Base-by-base conservation (phyloP, 345 rosid species). In the Dipteronia sinensis region DNA sequence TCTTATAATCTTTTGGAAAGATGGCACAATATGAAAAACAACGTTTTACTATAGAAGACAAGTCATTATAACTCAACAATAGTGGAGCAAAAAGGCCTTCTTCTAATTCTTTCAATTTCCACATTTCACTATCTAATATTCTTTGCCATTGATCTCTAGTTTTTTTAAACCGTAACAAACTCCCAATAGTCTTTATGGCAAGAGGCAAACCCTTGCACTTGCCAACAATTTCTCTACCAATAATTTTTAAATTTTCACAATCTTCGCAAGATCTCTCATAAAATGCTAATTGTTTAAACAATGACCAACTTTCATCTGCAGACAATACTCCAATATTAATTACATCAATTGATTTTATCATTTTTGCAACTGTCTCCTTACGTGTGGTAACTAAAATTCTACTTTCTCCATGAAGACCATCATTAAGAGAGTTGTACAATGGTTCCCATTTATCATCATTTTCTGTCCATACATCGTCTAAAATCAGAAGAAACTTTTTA, bases 401-500 rank as follows among this genome's bases (percentile, higher is more conserved):
- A 47, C 82, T 74, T 6, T 74, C 78, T 3, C 58, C 7, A 53
- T 59, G 23, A 8, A 38, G 2, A 17, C 46, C 78, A 19, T n/a
- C 3, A 5, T 44, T 69, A 3, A 74, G 25, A 40, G 55, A 62
- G 19, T 17, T 9, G 0, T 67, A 31, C 25, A 81, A 67, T 6
- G 44, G 46, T 1, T 11, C 67, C 84, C 84, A 81, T 1, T 73
- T 12, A 11, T 8, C 15, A 42, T 53, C 40, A 9, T 67, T 23
- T 46, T 72, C 72, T 17, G 69, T 51, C 84, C 81, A 81, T 23
- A 77, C 81, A 17, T 81, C 84, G 46, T 81, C 80, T 22, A 82
- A 38, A 0, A 82, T 77, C 15, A 82, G 77, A 23, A 79, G 17
- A 55, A 65, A 78, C 10, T 49, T 65, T 20, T 31, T 75, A 10